A percentile compares a stretch with the other conserved stretches of the same genome.
Conservation (phyloP, 495 filamentous ascomycete species). For the Pseudotulostoma volvatum region DNA sequence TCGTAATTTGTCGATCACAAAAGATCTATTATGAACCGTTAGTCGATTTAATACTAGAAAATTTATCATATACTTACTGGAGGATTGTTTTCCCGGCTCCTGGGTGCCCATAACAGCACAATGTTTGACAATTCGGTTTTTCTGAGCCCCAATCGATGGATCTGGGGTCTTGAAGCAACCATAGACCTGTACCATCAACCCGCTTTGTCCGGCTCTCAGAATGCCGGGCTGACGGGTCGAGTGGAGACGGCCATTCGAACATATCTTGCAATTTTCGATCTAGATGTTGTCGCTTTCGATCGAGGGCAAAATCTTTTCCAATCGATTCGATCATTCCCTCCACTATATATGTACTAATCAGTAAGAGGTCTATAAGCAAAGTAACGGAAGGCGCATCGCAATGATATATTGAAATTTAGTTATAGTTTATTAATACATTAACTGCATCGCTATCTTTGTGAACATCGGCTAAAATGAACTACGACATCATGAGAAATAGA, state of each 20-base stretch:
- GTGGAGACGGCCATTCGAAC: constrained; percentile 8
- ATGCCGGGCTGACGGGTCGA: constrained; percentile 4
- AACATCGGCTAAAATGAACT: too few relatives aligned
- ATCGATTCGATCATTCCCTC: too few relatives aligned
- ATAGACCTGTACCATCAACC: constrained; percentile 7
- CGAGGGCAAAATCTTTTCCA: too few relatives aligned
- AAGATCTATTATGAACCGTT: constrained; percentile 2
- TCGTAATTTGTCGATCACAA: constrained; percentile 5
- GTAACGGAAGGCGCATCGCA: too few relatives aligned
- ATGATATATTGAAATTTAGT: too few relatives aligned
- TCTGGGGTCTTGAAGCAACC: constrained; percentile 7
- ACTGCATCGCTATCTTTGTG: too few relatives aligned
- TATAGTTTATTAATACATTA: too few relatives aligned
- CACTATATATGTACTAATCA: too few relatives aligned
- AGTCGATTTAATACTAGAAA: background rate
- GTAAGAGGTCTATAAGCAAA: too few relatives aligned
- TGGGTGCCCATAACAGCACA: constrained; percentile 6
- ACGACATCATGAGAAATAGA: too few relatives aligned
- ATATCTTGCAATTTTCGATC: constrained; percentile 2
- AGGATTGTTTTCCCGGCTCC: constrained; percentile 20
- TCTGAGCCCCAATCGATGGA: constrained; percentile 6
- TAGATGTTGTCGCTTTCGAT: too few relatives aligned
- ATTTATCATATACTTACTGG: constrained; percentile 6
- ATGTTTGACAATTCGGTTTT: background rate
- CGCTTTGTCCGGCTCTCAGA: constrained; percentile 3